phyloP scores from a whole-genome alignment of 768 basidiomycete species.

The Mycena capillaripes region DNA sequence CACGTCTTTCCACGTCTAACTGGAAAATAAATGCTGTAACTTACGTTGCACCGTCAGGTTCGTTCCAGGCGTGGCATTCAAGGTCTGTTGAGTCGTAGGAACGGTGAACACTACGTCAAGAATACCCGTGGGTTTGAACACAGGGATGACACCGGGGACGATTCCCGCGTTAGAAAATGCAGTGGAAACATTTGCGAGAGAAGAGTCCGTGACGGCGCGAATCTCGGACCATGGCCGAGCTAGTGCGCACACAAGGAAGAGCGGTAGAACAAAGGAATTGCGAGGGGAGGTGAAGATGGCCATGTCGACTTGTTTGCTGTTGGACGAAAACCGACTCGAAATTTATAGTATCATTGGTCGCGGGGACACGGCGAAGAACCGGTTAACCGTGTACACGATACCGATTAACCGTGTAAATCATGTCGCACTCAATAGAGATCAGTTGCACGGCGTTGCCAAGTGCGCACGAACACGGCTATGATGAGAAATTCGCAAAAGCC shows the following conservation, averaged over 20 bases:
- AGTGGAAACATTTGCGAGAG: slow-evolving; percentile 38
- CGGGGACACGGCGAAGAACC: slow-evolving; percentile 3
- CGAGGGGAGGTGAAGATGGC: neutral
- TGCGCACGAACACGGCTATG: too few species aligned
- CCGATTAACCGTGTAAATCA: neutral
- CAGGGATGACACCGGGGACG: slow-evolving; percentile 55
- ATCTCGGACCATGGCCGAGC: neutral
- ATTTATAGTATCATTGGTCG: neutral
- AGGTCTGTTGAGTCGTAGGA: slow-evolving; percentile 40
- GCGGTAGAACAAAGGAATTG: neutral
- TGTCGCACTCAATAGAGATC: too few species aligned
- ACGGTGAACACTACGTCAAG: slow-evolving; percentile 56
- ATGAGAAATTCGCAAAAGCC: too few species aligned
- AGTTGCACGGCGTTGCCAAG: too few species aligned
- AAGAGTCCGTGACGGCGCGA: slow-evolving; percentile 11
- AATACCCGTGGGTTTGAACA: slow-evolving; percentile 54
- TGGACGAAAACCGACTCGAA: neutral
- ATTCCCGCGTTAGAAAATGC: slow-evolving; percentile 56
- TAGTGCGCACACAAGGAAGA: neutral
- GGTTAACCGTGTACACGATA: neutral
- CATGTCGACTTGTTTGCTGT: slow-evolving; percentile 5
- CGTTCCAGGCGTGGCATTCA: slow-evolving; percentile 53
- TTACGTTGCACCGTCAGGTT: slow-evolving; percentile 54
- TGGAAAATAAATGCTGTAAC: slow-evolving; percentile 19
- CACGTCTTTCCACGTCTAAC: neutral